Evolutionary conservation across 768 basidiomycete genomes (phyloP), one percentile per base, ranked within the genome.

Genomic region (Auriculariales sp.): DNA sequence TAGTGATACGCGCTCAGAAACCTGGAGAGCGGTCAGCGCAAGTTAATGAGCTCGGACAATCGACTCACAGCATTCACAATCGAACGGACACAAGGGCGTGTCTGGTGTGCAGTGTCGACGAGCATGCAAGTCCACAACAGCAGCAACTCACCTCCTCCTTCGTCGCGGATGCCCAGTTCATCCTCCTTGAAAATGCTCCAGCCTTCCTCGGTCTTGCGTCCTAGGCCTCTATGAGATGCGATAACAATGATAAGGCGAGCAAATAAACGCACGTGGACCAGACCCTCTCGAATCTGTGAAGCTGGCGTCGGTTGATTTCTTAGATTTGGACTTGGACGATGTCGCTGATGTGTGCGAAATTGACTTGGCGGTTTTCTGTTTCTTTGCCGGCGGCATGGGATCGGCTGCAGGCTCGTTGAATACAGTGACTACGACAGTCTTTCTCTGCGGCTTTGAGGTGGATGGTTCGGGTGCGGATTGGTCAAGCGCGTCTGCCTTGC

Each of bases 1-100:
- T 44, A 25, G 14, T 5, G 22, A 6, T 44, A 44, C 39, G 27
- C 27, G 39, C 9, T 44, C 19, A 44, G 3, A 44, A 44, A 1
- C 39, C 39, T 44, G 39, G 12, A 7, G 27, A 19, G 14, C 22
- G 9, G 39, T 47, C 7, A 47, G 46, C 27, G 4, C n/a, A n/a
- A 15, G n/a, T 28, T 15, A 10, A 47, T 28, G 14, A 29, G 19
- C 30, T 7, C 19, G 27, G 27, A 25, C 7, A 7, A 25, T n/a
- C 12, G 19, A 69, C 85, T 65, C 58, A 88, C 89, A 91, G 57
- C 89, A 91, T 31, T 85, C 71, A 62, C 89, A 91, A 61, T 91
- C 89, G 59, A 91, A 91, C 4, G 89, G 89, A 66, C 88, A 91
- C 33, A 84, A 62, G 3, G 83, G 75, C 0, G 88, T 89, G 62